A percentile compares a stretch with the other conserved stretches of the same genome.
Evolutionary conservation across 2,329 filamentous ascomycete species (phyloP).

Genomic region (Talaromyces sp.): DNA sequence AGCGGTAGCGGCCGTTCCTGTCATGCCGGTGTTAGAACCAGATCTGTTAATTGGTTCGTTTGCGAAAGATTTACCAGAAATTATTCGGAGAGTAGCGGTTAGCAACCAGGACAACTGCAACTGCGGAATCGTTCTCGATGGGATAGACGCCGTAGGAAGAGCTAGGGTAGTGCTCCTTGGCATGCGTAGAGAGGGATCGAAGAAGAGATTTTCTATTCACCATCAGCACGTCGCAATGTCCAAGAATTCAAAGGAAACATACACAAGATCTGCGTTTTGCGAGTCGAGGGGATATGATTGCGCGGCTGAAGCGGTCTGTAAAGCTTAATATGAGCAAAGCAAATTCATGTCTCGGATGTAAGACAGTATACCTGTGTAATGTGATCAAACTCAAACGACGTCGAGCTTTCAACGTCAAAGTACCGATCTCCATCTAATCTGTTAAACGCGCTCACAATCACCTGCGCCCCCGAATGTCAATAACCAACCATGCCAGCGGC

Average conservation of each 20-base stretch:
- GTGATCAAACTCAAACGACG: constrained; percentile 87
- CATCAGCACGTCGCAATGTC: neutral
- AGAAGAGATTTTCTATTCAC: constrained; percentile 65
- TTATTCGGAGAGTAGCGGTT: constrained; percentile 98
- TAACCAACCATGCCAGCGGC: neutral
- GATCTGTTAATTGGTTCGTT: no score
- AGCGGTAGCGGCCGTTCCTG: constrained; percentile 95
- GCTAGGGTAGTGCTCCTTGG: constrained; percentile 82
- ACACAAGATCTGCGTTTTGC: constrained; percentile 75
- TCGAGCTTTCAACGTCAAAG: constrained; percentile 84
- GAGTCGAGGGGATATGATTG: constrained; percentile 79
- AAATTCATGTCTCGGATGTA: neutral
- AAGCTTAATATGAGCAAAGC: neutral
- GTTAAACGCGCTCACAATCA: constrained; percentile 83
- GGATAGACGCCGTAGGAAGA: constrained; percentile 81
- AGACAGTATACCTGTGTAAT: constrained; percentile 60
- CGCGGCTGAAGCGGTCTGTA: constrained; percentile 73
- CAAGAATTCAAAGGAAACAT: constrained; percentile 35
- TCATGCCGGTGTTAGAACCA: neutral
- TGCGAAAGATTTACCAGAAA: constrained; percentile 66
- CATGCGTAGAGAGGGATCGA: constrained; percentile 71
- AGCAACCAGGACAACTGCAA: constrained; percentile 81
- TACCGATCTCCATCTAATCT: constrained; percentile 76
- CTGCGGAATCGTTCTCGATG: constrained; percentile 66
- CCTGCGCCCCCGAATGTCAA: constrained; percentile 39